Conservation (phyloP, 352 stramenopile genomes). For the Phytopythium kandeliae region DNA sequence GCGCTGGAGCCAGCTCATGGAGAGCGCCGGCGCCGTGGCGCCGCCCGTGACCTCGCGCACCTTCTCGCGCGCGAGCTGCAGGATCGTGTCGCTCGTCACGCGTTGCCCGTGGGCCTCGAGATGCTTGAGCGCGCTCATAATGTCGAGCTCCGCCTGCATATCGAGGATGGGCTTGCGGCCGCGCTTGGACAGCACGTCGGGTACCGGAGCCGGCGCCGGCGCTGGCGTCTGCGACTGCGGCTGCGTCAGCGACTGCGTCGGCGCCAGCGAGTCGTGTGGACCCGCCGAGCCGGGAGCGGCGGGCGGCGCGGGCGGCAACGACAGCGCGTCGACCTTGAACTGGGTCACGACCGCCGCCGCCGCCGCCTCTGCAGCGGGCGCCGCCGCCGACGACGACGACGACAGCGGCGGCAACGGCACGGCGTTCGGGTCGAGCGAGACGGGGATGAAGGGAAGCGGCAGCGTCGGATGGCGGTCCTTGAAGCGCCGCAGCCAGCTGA, state of each 20-base stretch:
- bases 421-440: background rate
- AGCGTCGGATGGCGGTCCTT: slow-evolving; percentile 7
- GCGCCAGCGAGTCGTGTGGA: no score
- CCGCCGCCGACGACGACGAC: background rate
- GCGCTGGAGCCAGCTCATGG: slow-evolving; percentile 9
- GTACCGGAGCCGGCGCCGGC: background rate
- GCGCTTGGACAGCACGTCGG: slow-evolving; percentile 6
- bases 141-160: slow-evolving; percentile 4
- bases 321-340: background rate
- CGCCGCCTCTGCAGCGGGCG: background rate
- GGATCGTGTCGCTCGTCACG: slow-evolving; percentile 8
- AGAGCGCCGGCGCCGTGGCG: background rate
- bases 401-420: no score
- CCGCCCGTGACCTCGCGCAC: slow-evolving; percentile 4
- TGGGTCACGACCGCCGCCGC: background rate
- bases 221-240: background rate
- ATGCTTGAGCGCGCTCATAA: slow-evolving; percentile 1
- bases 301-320: no score
- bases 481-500: slow-evolving; percentile 9
- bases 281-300: no score
- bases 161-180: slow-evolving; percentile 8
- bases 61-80: slow-evolving; percentile 6
- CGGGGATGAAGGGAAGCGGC: slow-evolving; percentile 1
- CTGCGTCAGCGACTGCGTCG: no score
- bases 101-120: slow-evolving; percentile 4